phyloP scores from a whole-genome alignment of 2,329 filamentous ascomycete genomes.

The Aplosporella prunicola region DNA sequence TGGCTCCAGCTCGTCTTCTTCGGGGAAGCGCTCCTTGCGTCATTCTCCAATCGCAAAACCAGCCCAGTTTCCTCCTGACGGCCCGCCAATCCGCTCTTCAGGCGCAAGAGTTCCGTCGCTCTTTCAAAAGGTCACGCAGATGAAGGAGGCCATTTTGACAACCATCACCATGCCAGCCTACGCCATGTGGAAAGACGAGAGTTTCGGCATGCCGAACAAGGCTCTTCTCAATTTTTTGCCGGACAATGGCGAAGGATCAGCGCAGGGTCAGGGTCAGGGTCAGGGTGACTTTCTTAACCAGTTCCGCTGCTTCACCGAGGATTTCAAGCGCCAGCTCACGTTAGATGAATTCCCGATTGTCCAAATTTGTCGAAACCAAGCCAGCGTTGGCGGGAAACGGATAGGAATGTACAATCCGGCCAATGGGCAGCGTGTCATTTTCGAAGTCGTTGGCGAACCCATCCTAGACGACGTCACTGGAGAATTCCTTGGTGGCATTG shows the following conservation, averaged over 20 bases:
- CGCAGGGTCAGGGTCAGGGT: conserved; percentile 28
- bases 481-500: conserved; percentile 64
- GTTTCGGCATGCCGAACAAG: conserved; percentile 63
- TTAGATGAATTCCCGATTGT: conserved; percentile 58
- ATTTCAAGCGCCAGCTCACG: conserved; percentile 52
- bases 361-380: conserved; percentile 51
- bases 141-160: conserved; percentile 71
- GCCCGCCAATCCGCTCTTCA: conserved; percentile 50
- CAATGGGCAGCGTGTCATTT: conserved; percentile 46
- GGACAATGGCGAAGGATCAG: conserved; percentile 27
- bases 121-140: conserved; percentile 61
- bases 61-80: conserved; percentile 56
- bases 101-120: conserved; percentile 53
- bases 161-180: conserved; percentile 66
- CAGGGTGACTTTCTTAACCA: conserved; percentile 46
- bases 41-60: conserved; percentile 47
- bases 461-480: conserved; percentile 57
- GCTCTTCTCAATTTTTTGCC: conserved; percentile 42
- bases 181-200: conserved; percentile 73
- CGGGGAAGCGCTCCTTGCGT: conserved; percentile 22
- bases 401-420: conserved; percentile 53
- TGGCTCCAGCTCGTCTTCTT: conserved; percentile 32
- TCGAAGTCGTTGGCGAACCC: conserved; percentile 58
- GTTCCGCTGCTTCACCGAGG: conserved; percentile 55
- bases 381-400: conserved; percentile 49